Evolutionary conservation across 257 asterid species (phyloP).

Genomic region (Penstemon eatonii): DNA sequence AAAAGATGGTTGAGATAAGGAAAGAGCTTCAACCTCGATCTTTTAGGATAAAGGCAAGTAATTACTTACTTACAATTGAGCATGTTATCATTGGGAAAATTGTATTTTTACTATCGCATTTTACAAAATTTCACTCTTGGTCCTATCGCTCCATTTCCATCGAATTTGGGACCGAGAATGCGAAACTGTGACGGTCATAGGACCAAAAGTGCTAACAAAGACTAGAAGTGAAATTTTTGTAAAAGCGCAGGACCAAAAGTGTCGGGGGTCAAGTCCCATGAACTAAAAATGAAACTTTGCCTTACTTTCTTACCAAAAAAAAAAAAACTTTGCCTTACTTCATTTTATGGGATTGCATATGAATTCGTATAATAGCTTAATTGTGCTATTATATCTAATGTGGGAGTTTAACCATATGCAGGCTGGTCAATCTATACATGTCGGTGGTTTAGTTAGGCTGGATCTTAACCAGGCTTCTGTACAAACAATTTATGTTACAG

Average conservation of each 20-base stretch:
- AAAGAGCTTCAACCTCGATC: conserved; percentile 91
- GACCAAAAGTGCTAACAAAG: too few relatives aligned
- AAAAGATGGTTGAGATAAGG: conserved; percentile 88
- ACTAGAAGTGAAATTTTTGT: too few relatives aligned
- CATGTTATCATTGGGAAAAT: too few relatives aligned
- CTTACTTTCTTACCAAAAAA: not conserved
- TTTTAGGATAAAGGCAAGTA: conserved; percentile 78
- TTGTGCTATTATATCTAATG: conserved; percentile 12
- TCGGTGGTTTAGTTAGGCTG: conserved; percentile 75
- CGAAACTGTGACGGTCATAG: too few relatives aligned
- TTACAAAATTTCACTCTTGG: too few relatives aligned
- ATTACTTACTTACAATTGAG: conserved; percentile 6
- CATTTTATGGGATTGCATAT: not conserved
- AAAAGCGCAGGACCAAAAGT: too few relatives aligned
- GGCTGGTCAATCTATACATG: conserved; percentile 86
- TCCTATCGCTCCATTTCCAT: too few relatives aligned
- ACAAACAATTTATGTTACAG: conserved; percentile 75
- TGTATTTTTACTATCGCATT: too few relatives aligned
- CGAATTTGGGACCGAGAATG: too few relatives aligned
- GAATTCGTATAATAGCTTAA: not conserved
- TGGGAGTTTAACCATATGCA: conserved; percentile 36
- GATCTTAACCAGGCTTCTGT: conserved; percentile 80
- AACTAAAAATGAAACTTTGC: too few relatives aligned
- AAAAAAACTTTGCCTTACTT: not conserved
- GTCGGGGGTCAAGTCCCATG: too few relatives aligned